These are phyloP conservation scores for Ulota crispa DNA, from an alignment of 225 moss, liverwort and hornwort genomes.

Conservation along the genomic window DNA sequence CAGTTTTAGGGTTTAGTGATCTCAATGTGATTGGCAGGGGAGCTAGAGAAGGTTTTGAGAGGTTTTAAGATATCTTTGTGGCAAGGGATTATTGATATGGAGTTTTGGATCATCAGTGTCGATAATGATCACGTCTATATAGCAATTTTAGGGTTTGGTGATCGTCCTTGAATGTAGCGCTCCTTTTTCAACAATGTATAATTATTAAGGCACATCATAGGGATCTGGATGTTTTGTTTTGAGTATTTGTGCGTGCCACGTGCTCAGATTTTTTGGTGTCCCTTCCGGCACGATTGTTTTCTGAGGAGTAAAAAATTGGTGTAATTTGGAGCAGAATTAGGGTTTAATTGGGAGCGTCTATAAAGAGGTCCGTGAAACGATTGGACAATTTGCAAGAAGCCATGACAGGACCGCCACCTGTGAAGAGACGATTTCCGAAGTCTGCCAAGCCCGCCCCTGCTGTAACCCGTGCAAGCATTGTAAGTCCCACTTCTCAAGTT, in stretches of 20 bases:
- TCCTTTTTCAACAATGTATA: neutral
- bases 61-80: no score
- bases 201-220: neutral
- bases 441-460: conserved; percentile 40
- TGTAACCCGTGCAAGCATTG: conserved; percentile 49
- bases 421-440: conserved; percentile 47
- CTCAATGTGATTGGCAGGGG: no score
- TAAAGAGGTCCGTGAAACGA: neutral
- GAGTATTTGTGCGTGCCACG: neutral
- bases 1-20: neutral
- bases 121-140: neutral
- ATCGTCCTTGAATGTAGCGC: neutral
- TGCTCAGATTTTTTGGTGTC: neutral
- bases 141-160: neutral
- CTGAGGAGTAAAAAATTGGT: neutral
- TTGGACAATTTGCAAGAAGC: neutral
- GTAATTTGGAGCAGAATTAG: neutral
- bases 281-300: neutral
- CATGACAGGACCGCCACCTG: conserved; percentile 35
- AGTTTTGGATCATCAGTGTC: neutral
- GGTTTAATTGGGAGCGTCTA: conserved; percentile 1
- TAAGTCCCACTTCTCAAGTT: conserved; percentile 6
- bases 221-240: neutral
- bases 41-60: no score
- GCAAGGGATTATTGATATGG: neutral